A percentile compares a stretch with the other conserved stretches of the same genome.
These are phyloP conservation scores for Oryza australiensis DNA, from an alignment of 176 grass and related monocot species.

Conservation along the genomic window DNA sequence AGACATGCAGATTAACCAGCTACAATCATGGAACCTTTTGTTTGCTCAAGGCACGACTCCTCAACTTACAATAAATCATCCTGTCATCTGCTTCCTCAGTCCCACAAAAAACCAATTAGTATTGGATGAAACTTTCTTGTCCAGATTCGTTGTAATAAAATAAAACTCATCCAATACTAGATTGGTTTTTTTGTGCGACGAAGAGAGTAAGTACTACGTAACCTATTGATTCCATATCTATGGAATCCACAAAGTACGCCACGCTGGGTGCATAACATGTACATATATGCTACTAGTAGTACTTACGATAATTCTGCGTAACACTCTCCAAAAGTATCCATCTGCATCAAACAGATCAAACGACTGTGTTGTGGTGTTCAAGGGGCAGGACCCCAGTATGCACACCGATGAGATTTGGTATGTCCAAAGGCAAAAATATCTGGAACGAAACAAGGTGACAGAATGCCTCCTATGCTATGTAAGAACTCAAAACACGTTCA, in stretches of 20 bases:
- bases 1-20: not conserved
- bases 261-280: not conserved
- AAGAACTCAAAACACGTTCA: constrained; percentile 36
- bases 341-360: not conserved
- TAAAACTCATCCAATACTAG: too few species aligned
- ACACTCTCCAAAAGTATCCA: not conserved
- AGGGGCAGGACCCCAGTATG: not conserved
- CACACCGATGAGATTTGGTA: not conserved
- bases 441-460: not conserved
- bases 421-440: not conserved
- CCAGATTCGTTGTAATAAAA: too few species aligned
- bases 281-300: constrained; percentile 12
- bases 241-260: not conserved
- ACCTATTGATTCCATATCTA: not conserved
- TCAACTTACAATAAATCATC: constrained; percentile 3
- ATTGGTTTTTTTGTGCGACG: too few species aligned
- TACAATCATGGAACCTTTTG: not conserved
- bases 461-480: not conserved
- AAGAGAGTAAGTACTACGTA: not conserved
- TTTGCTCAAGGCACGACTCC: not conserved
- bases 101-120: too few species aligned
- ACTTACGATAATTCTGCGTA: constrained; percentile 5
- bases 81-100: too few species aligned
- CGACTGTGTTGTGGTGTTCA: not conserved
- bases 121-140: too few species aligned